phyloP scores from a whole-genome alignment of 2,329 filamentous ascomycete genomes.

The Penicillium occitanis region DNA sequence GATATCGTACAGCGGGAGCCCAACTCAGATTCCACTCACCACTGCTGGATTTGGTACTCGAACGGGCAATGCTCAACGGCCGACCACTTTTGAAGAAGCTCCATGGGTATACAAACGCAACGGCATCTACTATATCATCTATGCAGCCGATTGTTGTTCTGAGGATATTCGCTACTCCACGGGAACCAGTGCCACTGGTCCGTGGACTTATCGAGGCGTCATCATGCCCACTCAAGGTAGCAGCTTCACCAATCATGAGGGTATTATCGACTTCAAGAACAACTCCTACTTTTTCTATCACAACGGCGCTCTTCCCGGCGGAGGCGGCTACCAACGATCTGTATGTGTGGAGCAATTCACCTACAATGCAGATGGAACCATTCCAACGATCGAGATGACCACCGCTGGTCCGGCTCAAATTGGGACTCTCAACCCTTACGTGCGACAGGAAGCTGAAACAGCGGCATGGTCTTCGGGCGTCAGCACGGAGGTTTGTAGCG shows the following conservation, averaged over 20 bases:
- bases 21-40: slow-evolving; percentile 8
- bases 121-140: slow-evolving; percentile 1
- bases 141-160: slow-evolving; percentile 6
- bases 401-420: slow-evolving; percentile 1
- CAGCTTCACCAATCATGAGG: slow-evolving; percentile 7
- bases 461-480: slow-evolving; percentile 3
- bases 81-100: slow-evolving; percentile 1
- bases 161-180: slow-evolving; percentile 11
- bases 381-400: slow-evolving; percentile 7
- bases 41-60: slow-evolving; percentile 11
- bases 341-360: not conserved
- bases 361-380: slow-evolving; percentile 5
- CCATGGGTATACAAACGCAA: slow-evolving; percentile 10
- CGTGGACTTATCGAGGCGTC: not conserved
- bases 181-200: not conserved
- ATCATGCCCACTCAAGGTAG: slow-evolving; percentile 4
- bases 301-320: slow-evolving; percentile 5
- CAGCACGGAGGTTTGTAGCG: not conserved
- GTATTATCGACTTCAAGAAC: slow-evolving; percentile 5
- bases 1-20: slow-evolving; percentile 2
- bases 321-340: slow-evolving; percentile 4
- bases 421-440: not conserved
- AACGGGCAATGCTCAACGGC: not conserved
- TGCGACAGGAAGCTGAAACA: slow-evolving; percentile 2
- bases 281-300: slow-evolving; percentile 11